Evolutionary conservation across 2,329 filamentous ascomycete species (phyloP).

Genomic region (Lachnellula arida): DNA sequence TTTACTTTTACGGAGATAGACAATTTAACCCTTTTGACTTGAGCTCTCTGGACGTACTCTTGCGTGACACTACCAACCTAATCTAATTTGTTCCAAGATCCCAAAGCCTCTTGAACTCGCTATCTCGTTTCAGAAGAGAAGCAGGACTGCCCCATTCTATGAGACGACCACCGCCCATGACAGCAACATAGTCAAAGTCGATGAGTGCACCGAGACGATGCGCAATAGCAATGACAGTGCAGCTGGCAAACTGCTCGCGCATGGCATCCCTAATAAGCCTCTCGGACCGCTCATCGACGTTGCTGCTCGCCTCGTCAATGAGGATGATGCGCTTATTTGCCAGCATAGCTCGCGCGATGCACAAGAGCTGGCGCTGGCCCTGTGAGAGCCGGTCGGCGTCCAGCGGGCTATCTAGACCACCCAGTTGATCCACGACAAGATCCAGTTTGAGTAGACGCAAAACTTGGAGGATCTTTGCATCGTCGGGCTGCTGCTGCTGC

Average conservation of each 20-base stretch:
- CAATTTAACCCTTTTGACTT: too few species aligned
- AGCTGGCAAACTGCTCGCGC: constrained; percentile 42
- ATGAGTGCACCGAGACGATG: constrained; percentile 34
- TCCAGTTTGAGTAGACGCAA: constrained; percentile 66
- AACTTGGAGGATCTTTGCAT: constrained; percentile 73
- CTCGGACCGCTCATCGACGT: constrained; percentile 27
- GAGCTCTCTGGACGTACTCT: too few species aligned
- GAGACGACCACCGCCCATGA: constrained; percentile 48
- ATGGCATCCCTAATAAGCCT: constrained; percentile 36
- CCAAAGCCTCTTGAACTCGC: neutral
- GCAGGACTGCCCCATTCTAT: constrained; percentile 83
- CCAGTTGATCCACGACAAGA: neutral
- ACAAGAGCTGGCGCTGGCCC: constrained; percentile 44
- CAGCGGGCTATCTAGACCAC: constrained; percentile 31
- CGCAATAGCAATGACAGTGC: constrained; percentile 40
- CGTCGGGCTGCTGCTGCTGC: neutral
- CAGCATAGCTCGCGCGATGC: constrained; percentile 41
- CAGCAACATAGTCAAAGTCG: constrained; percentile 41
- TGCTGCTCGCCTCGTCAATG: constrained; percentile 29
- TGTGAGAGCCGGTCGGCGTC: constrained; percentile 31
- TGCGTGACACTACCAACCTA: neutral
- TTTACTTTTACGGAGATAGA: too few species aligned
- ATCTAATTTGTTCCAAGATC: neutral
- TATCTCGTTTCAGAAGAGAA: constrained; percentile 46
- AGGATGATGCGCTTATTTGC: constrained; percentile 29